Percentiles rank a stretch among this genome's conserved stretches.
These are phyloP conservation scores for Pisolithus marmoratus DNA, from an alignment of 768 basidiomycete genomes.

Conservation along the genomic window DNA sequence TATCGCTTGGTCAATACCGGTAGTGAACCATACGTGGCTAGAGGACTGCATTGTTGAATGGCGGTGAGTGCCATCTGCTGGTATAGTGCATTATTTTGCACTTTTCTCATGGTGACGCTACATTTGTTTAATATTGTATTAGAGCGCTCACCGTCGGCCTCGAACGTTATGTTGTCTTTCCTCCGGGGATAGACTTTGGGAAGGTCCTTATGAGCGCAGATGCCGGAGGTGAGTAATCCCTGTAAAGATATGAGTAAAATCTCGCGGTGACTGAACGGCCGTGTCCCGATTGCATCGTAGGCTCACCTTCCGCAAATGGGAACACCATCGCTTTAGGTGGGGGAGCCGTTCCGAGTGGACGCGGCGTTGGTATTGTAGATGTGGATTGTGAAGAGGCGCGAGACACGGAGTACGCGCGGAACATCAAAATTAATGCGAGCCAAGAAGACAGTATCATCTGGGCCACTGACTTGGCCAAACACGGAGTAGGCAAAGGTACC, in stretches of 20 bases:
- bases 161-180: conserved; percentile 66
- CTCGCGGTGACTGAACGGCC: too few relatives aligned
- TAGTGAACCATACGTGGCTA: conserved; percentile 88
- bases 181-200: conserved; percentile 62
- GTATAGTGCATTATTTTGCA: not conserved
- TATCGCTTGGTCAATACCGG: conserved; percentile 71
- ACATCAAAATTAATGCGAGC: conserved; percentile 7
- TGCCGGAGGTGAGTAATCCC: conserved; percentile 8
- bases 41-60: conserved; percentile 86
- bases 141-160: conserved; percentile 52
- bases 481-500: conserved; percentile 7
- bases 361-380: conserved; percentile 20
- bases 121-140: not conserved
- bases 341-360: conserved; percentile 26
- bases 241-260: not conserved
- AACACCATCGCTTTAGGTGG: conserved; percentile 6
- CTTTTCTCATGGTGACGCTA: not conserved
- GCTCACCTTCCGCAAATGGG: conserved; percentile 3
- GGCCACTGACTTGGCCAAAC: conserved; percentile 9
- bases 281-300: not conserved
- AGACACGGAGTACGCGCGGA: conserved; percentile 8
- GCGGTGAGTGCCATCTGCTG: conserved; percentile 30
- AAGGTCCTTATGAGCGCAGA: conserved; percentile 27
- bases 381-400: conserved; percentile 17
- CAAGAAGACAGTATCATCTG: not conserved